A percentile compares a stretch with the other conserved stretches of the same genome.
These are phyloP conservation scores for Colletotrichum liriopes DNA, from an alignment of 2,329 filamentous ascomycete genomes.

Conservation along the genomic window DNA sequence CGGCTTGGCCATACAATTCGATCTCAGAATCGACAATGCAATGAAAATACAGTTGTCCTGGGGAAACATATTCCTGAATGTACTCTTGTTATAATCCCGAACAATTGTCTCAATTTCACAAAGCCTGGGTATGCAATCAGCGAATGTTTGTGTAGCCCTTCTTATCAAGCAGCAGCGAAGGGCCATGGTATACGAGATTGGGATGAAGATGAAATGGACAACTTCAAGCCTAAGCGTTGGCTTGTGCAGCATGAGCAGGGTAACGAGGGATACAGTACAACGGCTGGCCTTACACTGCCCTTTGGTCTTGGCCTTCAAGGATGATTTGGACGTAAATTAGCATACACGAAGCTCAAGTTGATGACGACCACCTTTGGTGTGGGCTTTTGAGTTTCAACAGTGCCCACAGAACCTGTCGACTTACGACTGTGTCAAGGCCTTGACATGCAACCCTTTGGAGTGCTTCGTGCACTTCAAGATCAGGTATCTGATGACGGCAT, in stretches of 20 bases:
- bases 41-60: conserved; percentile 51
- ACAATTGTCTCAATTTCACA: conserved; percentile 48
- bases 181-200: background rate
- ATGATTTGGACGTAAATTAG: conserved; percentile 40
- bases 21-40: conserved; percentile 48
- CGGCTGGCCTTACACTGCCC: conserved; percentile 10
- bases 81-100: conserved; percentile 50
- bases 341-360: conserved; percentile 49
- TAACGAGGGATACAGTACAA: background rate
- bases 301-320: conserved; percentile 23
- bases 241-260: background rate
- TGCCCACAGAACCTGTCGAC: conserved; percentile 44
- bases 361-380: conserved; percentile 49
- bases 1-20: conserved; percentile 50
- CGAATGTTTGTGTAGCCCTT: conserved; percentile 48
- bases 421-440: conserved; percentile 42
- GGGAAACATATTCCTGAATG: conserved; percentile 53
- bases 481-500: too few relatives aligned
- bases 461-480: conserved; percentile 21
- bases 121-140: conserved; percentile 47
- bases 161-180: conserved; percentile 44
- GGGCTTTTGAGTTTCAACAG: conserved; percentile 48
- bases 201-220: background rate
- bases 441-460: conserved; percentile 45
- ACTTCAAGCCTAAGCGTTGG: conserved; percentile 14